Base-by-base conservation (phyloP, 2,329 filamentous ascomycete species). In the Trichoderma gracile region DNA sequence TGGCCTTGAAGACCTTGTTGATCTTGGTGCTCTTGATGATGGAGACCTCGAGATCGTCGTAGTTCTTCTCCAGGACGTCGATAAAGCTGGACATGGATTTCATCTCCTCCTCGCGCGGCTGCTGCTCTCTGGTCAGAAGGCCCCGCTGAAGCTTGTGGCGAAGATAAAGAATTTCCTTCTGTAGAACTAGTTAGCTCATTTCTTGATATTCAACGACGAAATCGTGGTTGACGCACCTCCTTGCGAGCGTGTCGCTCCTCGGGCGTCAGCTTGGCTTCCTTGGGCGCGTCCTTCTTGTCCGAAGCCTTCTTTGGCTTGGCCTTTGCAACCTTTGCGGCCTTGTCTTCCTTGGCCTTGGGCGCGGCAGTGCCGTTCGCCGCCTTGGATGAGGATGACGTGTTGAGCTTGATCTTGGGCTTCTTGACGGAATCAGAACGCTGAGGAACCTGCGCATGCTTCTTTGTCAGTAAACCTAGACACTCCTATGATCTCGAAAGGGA, bases 1-100 rank as follows among this genome's bases (percentile, higher is more conserved):
- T 95, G 5, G 90, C 93, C 80, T 96, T 97, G 64, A 99, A 84
- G 12, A 99, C 94, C 81, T 99, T 99, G 86, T 98, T 94, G 78
- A 99, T 97, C 84, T 98, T 99, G 67, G 95, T 99, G 15, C 81
- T 82, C 68, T 91, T 88, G 72, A 98, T 97, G 71, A 97, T 95
- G 69, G 88, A 87, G 33, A 91, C 92, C 75, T 98, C 94, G 5
- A 98, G 85, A 68, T 96, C 91, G 1, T 86, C 80, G 76, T 82
- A 89, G 8, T 82, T 85, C 78, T 99, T 85, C 78, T 99, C 95
- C 6, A 99, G 85, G 76, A 96, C 92, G 33, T 83, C 84, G 64
- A 96, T 82, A 72, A 88, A 92, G 19, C 91, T 89, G 5, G 88
- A 88, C 89, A 95, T 93, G 54, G 81, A 79, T 67, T 86, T 81